Evolutionary conservation across 2,329 filamentous ascomycete species (phyloP).

Genomic region (Cephalotrichum gorgonifer): DNA sequence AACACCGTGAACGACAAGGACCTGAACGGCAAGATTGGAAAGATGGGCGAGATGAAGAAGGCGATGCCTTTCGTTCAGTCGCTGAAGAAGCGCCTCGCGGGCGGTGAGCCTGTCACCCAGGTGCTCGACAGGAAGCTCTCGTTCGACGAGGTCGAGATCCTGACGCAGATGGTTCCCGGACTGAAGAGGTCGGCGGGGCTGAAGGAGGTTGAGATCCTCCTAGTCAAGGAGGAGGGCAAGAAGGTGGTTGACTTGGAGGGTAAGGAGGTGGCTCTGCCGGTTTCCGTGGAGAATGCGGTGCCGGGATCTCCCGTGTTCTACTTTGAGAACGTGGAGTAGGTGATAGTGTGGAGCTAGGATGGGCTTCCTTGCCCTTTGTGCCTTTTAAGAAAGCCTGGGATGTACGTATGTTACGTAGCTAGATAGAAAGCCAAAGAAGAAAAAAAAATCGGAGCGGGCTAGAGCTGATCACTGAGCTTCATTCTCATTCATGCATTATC

Average conservation of each 20-base stretch:
- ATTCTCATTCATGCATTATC: no score
- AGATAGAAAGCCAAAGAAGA: no score
- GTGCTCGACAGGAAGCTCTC: constrained; percentile 77
- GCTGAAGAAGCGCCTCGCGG: constrained; percentile 73
- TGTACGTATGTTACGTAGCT: background rate
- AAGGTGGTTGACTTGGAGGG: constrained; percentile 44
- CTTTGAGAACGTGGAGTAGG: constrained; percentile 65
- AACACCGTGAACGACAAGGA: constrained; percentile 69
- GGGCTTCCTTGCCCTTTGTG: no score
- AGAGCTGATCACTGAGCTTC: no score
- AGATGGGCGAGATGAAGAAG: constrained; percentile 87
- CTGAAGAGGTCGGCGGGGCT: constrained; percentile 67
- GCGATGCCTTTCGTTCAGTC: constrained; percentile 93
- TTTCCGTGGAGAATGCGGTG: constrained; percentile 61
- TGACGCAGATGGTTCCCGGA: constrained; percentile 68
- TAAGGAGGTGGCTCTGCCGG: constrained; percentile 46
- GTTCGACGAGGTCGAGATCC: constrained; percentile 72
- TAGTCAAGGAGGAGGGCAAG: constrained; percentile 61
- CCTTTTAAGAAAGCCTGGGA: no score
- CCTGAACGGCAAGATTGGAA: constrained; percentile 66
- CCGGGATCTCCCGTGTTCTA: constrained; percentile 74
- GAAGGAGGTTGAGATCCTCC: constrained; percentile 60
- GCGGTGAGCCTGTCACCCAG: constrained; percentile 51
- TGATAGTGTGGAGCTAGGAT: background rate
- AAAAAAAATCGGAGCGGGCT: no score